Conservation (phyloP, 2,329 filamentous ascomycete species). For the Lasiodiplodia sp. region DNA sequence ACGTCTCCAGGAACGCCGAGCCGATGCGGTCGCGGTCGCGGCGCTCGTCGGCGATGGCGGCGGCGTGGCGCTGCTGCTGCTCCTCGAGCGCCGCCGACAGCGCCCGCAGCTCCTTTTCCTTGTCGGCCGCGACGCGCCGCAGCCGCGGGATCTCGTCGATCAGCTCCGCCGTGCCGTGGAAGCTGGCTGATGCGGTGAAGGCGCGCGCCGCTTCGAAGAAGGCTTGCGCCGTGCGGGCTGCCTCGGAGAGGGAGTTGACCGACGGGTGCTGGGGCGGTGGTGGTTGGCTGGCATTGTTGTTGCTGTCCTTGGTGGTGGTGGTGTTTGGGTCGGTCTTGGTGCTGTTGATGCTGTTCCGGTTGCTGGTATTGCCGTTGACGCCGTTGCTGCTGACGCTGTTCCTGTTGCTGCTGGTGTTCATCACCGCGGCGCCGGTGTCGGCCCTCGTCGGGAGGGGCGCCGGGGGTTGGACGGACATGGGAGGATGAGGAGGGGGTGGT, state of each 20-base stretch:
- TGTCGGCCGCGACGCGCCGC: constrained; percentile 1
- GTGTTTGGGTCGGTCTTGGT: background rate
- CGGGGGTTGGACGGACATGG: constrained; percentile 5
- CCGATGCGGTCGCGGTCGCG: constrained; percentile 1
- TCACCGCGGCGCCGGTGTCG: constrained; percentile 17
- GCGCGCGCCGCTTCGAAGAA: constrained; percentile 20
- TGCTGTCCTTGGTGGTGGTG: background rate
- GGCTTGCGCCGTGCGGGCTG: constrained; percentile 13
- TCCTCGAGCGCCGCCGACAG: background rate
- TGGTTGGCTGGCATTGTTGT: background rate
- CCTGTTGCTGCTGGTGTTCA: background rate
- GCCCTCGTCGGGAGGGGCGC: background rate
- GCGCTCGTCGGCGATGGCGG: background rate
- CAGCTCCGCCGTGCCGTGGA: constrained; percentile 25
- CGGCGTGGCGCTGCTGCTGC: background rate
- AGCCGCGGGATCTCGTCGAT: constrained; percentile 23
- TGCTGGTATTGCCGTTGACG: background rate
- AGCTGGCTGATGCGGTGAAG: background rate
- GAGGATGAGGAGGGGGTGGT: background rate
- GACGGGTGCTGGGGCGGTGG: background rate
- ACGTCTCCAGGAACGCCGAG: background rate
- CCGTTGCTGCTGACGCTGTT: background rate
- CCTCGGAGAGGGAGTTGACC: constrained; percentile 16
- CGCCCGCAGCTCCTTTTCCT: background rate
- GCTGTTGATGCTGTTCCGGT: background rate